Conservation (phyloP, 306 rosid species). For the Prunus salicina region DNA sequence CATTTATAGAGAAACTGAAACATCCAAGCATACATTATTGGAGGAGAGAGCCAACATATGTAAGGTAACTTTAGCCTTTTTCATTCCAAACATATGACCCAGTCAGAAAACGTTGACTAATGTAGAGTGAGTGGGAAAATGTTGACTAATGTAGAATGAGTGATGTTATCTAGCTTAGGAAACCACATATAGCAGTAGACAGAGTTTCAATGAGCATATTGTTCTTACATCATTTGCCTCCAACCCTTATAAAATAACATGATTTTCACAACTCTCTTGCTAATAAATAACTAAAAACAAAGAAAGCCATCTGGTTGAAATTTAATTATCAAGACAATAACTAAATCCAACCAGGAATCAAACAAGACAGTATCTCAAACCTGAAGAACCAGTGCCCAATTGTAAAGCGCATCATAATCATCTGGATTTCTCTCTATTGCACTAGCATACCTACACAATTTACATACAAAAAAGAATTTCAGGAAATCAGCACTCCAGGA, state of each 20-base stretch:
- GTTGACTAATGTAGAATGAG: background rate
- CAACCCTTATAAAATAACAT: constrained; percentile 4
- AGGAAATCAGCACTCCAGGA: background rate
- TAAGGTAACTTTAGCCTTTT: background rate
- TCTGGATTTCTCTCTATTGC: constrained; percentile 88
- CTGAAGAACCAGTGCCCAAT: constrained; percentile 99
- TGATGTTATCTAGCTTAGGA: background rate
- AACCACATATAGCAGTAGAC: background rate
- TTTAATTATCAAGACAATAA: background rate
- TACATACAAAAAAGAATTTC: constrained; percentile 5
- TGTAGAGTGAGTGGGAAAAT: background rate
- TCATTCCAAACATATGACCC: background rate
- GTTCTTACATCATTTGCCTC: background rate
- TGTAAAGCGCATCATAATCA: constrained; percentile 97
- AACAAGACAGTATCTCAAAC: constrained; percentile 42
- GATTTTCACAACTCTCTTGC: constrained; percentile 4
- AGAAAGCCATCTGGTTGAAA: constrained; percentile 14
- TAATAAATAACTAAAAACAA: background rate
- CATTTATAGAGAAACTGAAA: constrained; percentile 3
- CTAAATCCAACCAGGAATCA: constrained; percentile 4
- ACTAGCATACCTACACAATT: constrained; percentile 79
- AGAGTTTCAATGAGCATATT: background rate
- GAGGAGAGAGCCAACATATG: background rate
- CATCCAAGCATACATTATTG: background rate
- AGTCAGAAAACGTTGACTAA: background rate